A percentile compares a stretch with the other conserved stretches of the same genome.
Evolutionary conservation across 257 asterid genomes (phyloP).

Genomic region (Solanum neorickii): DNA sequence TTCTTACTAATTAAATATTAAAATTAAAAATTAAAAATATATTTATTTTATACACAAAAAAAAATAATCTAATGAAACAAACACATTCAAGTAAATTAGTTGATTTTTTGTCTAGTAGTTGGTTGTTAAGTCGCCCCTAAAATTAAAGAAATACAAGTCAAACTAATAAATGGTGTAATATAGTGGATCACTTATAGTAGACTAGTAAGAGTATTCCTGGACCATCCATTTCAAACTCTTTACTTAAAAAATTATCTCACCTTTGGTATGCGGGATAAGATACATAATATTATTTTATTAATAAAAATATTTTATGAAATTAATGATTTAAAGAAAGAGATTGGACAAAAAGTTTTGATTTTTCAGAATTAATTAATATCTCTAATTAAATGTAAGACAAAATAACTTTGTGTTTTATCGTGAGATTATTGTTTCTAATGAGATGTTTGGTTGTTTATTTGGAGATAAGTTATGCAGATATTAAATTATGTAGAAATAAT

Average conservation of each 20-base stretch:
- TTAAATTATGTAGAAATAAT: neutral
- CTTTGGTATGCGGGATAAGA: neutral
- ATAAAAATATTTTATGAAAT: neutral
- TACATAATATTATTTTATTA: neutral
- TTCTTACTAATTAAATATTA: too few relatives aligned
- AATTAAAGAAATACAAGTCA: neutral
- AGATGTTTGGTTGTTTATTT: neutral
- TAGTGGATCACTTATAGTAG: neutral
- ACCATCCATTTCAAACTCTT: neutral
- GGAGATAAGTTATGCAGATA: neutral
- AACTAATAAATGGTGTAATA: neutral
- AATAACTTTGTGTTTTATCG: neutral
- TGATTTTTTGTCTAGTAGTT: neutral
- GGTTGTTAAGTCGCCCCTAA: neutral
- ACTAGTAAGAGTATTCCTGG: neutral
- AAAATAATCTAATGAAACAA: too few relatives aligned
- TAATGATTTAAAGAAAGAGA: neutral
- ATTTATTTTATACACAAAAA: too few relatives aligned
- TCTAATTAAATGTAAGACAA: neutral
- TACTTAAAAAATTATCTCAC: neutral
- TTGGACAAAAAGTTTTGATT: too few relatives aligned
- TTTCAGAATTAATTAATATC: rapidly evolving
- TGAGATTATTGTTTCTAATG: neutral
- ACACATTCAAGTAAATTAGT: neutral
- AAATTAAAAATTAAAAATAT: too few relatives aligned